Conservation (phyloP, 305 asterid genomes). For the Euphrasia arctica region DNA sequence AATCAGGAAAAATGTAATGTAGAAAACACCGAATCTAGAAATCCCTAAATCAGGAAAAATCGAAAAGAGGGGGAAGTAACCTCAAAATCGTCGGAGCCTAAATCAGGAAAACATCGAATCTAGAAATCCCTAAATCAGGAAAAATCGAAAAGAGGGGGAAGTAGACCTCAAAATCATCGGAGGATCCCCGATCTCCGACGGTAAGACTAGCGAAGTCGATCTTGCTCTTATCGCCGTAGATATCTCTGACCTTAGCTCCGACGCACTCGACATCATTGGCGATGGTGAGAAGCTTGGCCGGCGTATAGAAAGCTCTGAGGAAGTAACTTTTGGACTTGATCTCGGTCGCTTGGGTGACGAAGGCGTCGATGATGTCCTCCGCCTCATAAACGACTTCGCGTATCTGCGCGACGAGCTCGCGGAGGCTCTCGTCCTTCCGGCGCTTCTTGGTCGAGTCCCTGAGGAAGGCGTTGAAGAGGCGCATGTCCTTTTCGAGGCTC, state of each 20-base stretch:
- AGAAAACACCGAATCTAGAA: too few relatives aligned
- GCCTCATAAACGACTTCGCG: slow-evolving; percentile 45
- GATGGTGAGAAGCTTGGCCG: too few relatives aligned
- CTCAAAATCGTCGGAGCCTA: neutral
- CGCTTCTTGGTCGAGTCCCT: slow-evolving; percentile 37
- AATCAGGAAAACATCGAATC: too few relatives aligned
- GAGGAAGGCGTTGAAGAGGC: slow-evolving; percentile 42
- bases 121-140: neutral
- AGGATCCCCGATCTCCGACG: too few relatives aligned
- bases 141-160: neutral
- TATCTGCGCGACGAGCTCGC: slow-evolving; percentile 35
- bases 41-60: too few relatives aligned
- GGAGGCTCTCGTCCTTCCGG: slow-evolving; percentile 33
- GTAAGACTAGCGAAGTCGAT: too few relatives aligned
- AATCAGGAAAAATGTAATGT: too few relatives aligned
- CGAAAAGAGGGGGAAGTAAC: neutral
- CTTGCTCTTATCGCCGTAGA: too few relatives aligned
- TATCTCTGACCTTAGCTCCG: too few relatives aligned
- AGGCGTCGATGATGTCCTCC: slow-evolving; percentile 43
- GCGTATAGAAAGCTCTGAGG: too few relatives aligned
- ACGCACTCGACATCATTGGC: too few relatives aligned
- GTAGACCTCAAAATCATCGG: too few relatives aligned
- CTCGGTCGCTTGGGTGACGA: slow-evolving; percentile 34
- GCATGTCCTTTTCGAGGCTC: slow-evolving; percentile 34
- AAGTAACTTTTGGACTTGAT: neutral